Evolutionary conservation across 352 stramenopile genomes (phyloP).

Genomic region (Phytopythium delawarense): DNA sequence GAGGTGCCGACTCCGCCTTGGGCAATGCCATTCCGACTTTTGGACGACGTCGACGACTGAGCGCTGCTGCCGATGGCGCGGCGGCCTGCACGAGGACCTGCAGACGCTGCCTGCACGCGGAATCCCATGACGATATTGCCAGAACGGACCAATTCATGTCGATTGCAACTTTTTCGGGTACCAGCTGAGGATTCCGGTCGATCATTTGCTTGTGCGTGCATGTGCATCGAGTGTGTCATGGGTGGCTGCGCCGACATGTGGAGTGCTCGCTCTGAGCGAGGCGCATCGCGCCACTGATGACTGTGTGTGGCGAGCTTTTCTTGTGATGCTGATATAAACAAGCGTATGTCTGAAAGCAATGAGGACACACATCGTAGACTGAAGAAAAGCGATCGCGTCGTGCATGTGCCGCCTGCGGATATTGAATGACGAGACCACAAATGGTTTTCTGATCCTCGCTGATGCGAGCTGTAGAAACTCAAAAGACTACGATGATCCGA

Average conservation of each 20-base stretch:
- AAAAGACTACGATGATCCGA: slow-evolving; percentile 90
- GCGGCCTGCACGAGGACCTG: not conserved
- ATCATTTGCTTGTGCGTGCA: slow-evolving; percentile 11
- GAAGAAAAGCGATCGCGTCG: slow-evolving; percentile 27
- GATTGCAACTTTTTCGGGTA: slow-evolving; percentile 89
- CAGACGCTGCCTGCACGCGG: not conserved
- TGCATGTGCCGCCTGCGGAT: slow-evolving; percentile 3
- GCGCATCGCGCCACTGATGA: not conserved
- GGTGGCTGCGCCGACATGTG: no score
- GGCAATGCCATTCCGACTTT: not conserved
- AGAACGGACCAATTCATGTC: slow-evolving; percentile 87
- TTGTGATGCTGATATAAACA: slow-evolving; percentile 76
- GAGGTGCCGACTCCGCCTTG: not conserved
- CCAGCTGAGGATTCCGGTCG: slow-evolving; percentile 68
- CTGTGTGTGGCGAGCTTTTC: slow-evolving; percentile 16
- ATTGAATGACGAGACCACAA: slow-evolving; percentile 72
- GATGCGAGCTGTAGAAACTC: slow-evolving; percentile 66
- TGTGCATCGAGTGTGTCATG: not conserved
- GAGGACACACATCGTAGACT: slow-evolving; percentile 50
- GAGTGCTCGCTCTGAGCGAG: not conserved
- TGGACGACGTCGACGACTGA: not conserved
- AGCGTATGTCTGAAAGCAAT: slow-evolving; percentile 86
- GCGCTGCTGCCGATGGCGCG: no score
- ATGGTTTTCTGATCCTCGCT: slow-evolving; percentile 52
- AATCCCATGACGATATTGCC: slow-evolving; percentile 76